Evolutionary conservation across 164 flowering plant species (phyloP), one percentile per base, ranked within the genome.

Genomic region (Chimonanthus praecox): DNA sequence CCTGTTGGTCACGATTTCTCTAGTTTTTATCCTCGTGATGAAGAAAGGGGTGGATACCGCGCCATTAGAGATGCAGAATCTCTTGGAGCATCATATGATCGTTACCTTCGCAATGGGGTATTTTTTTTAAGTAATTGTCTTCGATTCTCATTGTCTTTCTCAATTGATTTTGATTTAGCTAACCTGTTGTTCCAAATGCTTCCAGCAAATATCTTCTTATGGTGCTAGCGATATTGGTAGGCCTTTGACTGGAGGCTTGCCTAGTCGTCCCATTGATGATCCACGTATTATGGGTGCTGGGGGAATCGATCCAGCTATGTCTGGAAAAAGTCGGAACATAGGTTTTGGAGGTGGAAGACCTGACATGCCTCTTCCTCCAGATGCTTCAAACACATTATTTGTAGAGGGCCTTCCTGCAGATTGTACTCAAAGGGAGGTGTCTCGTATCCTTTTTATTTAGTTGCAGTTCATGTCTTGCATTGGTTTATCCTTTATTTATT

Each of bases 321-420:
- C 71, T 67, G 83, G 78, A 47, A 84, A 85, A 71, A 80, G 83
- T 54, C 83, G 80, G 74, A 74, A 73, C 47, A 60, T 84, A 64
- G 86, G 85, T 46, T 72, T 79, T 54, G 86, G 81, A 70, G 83
- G 90, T 72, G 84, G 84, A 68, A 85, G 84, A 73, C 75, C 85
- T 64, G 91, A 88, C 58, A 33, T 79, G 71, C 72, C 69, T 16
- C 92, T 88, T 64, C 96, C 96, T 64, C 84, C 90, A 63, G 97
- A 87, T 87, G 97, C 97, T 50, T 78, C 87, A 66, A 88, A 82
- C 75, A 94, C 98, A 3, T 79, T 94, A 5, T 94, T 77, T 82
- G 94, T 94, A 60, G 98, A 94, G 84, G 97, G 97, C 21, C 85
- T 94, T 78, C 97, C 98, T 73, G 66, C 89, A 51, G 84, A 90